Evolutionary conservation across 306 rosid species (phyloP).

Genomic region (Canavalia ensiformis): DNA sequence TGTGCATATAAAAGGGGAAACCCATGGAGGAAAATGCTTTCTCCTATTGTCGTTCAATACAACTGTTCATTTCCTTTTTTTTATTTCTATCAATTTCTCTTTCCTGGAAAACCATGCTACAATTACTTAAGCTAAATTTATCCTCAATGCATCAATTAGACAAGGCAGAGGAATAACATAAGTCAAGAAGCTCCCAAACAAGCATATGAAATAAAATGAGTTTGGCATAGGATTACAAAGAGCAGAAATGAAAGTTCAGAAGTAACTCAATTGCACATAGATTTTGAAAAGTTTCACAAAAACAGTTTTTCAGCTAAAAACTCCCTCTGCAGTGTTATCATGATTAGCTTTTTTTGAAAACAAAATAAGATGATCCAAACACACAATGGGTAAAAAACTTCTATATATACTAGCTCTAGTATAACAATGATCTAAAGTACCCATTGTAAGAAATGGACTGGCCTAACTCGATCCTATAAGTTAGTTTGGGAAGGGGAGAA

Average conservation of each 20-base stretch:
- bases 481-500: neutral
- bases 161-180: neutral
- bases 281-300: constrained; percentile 16
- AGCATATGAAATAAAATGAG: constrained; percentile 20
- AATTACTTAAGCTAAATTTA: constrained; percentile 9
- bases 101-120: neutral
- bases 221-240: neutral
- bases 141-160: constrained; percentile 29
- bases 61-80: neutral
- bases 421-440: constrained; percentile 7
- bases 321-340: constrained; percentile 6
- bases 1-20: neutral
- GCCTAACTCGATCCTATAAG: neutral
- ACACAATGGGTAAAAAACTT: constrained; percentile 12
- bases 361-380: constrained; percentile 23
- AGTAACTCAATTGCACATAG: constrained; percentile 17
- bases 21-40: neutral
- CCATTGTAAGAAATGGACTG: neutral
- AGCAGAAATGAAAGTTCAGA: neutral
- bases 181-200: constrained; percentile 33
- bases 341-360: neutral
- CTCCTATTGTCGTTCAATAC: neutral
- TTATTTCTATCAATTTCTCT: neutral
- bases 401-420: neutral
- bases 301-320: constrained; percentile 23